Evolutionary conservation across 108 stramenopile genomes (phyloP), one percentile per base, ranked within the genome.

Genomic region (Poteriospumella lacustris): DNA sequence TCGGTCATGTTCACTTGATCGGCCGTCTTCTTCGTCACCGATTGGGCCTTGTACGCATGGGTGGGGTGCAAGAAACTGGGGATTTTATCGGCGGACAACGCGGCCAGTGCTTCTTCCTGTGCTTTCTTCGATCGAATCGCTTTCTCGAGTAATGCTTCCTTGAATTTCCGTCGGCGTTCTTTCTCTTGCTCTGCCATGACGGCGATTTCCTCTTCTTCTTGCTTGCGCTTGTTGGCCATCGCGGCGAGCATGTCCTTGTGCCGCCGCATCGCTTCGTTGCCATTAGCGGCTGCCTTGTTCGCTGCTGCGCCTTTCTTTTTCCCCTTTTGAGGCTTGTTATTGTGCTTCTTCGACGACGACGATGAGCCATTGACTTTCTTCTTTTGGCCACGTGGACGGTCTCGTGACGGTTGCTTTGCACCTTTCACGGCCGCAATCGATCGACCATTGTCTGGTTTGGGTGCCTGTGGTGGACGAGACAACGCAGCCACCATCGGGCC

Each of bases 101-200:
- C n/a, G 19, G 52, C 24, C n/a, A 24, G 19, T 24, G 52, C 19
- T 24, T 24, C 52, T 56, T 56, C 41, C 41, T 39, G 70, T 34
- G 5, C 41, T 56, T 73, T 44, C 5, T 42, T 3, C 38, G 43
- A 24, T 44, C 19, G 3, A 9, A 44, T 26, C 31, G 70, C 70
- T 24, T 56, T 73, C 47, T 73, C 70, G 5, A 73, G 42, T 38
- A 73, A 31, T 56, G 36, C 70, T 34, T 73, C 70, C 42, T 73
- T 73, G 70, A 73, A 73, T 34, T 73, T 73, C 70, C 36, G 26
- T 38, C 70, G 5, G 9, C 36, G 26, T 15, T 15, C 9, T 73
- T 73, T 9, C 24, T 5, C 41, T 56, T 5, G 12, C 42, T 26
- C 9, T 56, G 15, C 70, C 36, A 33, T 36, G 38, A 33, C 5